Percentiles rank a stretch among this genome's conserved stretches.
phyloP scores from a whole-genome alignment of 2,329 filamentous ascomycete genomes.

The Aspergillus sojae region DNA sequence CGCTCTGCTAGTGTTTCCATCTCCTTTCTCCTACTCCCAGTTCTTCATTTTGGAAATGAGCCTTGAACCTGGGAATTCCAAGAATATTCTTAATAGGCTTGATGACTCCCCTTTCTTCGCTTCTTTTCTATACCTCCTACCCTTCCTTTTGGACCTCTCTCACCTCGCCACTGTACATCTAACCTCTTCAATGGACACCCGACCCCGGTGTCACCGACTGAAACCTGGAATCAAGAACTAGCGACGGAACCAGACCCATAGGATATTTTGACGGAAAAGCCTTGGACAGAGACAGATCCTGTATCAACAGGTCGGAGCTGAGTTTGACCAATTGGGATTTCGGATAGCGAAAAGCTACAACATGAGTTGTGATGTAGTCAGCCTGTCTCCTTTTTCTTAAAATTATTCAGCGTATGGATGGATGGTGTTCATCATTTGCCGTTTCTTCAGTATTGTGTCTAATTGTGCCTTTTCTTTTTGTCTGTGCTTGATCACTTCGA shows the following conservation, averaged over 20 bases:
- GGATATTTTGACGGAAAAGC: background rate
- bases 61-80: conserved; percentile 1
- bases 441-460: conserved; percentile 6
- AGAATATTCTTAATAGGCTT: conserved; percentile 1
- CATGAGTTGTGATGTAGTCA: background rate
- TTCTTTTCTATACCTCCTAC: background rate
- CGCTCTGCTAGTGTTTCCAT: background rate
- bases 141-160: background rate
- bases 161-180: conserved; percentile 4
- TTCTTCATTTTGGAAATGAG: conserved; percentile 6
- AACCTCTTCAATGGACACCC: background rate
- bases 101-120: background rate
- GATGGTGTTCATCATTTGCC: background rate
- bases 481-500: background rate
- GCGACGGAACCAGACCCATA: background rate
- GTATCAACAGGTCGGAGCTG: background rate
- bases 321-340: background rate
- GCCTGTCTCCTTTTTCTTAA: background rate
- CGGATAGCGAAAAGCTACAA: background rate
- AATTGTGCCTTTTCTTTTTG: background rate
- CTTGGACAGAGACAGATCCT: background rate
- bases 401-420: conserved; percentile 5
- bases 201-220: background rate
- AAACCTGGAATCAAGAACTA: conserved; percentile 1
- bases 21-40: background rate